Percentiles rank a stretch among this genome's conserved stretches.
Evolutionary conservation across 495 filamentous ascomycete species (phyloP).

Genomic region (Aspergillus egyptiacus): DNA sequence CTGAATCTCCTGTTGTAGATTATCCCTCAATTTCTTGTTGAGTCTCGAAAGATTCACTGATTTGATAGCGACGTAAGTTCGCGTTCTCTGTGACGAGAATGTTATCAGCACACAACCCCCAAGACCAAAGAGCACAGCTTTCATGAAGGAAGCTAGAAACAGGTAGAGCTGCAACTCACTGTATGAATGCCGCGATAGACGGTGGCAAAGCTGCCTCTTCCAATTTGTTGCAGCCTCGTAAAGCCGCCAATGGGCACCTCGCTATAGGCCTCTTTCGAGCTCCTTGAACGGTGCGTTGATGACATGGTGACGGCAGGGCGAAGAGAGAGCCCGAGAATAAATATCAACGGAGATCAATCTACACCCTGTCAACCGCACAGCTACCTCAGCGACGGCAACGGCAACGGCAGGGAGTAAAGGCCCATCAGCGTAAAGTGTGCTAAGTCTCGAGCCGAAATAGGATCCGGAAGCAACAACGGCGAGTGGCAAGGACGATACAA

Average conservation of each 20-base stretch:
- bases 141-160: background rate
- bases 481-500: constrained; percentile 6
- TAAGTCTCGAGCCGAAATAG: constrained; percentile 10
- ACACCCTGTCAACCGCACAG: constrained; percentile 34
- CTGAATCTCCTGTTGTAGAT: constrained; percentile 88
- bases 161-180: constrained; percentile 46
- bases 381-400: constrained; percentile 35
- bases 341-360: constrained; percentile 15
- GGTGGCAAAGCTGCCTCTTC: constrained; percentile 91
- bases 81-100: constrained; percentile 41
- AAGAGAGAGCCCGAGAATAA: constrained; percentile 7
- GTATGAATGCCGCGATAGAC: constrained; percentile 82
- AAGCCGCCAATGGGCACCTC: constrained; percentile 73
- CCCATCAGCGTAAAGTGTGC: constrained; percentile 33
- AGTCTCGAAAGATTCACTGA: constrained; percentile 84
- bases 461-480: constrained; percentile 1
- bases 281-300: constrained; percentile 35
- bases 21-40: constrained; percentile 93
- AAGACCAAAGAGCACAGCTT: background rate
- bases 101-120: background rate
- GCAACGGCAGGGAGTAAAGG: constrained; percentile 20
- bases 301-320: constrained; percentile 31
- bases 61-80: constrained; percentile 85
- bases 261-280: constrained; percentile 38
- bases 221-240: constrained; percentile 74